Conservation (phyloP, 1,139 yeast species). For the Zygosaccharomyces pseudobailii region DNA sequence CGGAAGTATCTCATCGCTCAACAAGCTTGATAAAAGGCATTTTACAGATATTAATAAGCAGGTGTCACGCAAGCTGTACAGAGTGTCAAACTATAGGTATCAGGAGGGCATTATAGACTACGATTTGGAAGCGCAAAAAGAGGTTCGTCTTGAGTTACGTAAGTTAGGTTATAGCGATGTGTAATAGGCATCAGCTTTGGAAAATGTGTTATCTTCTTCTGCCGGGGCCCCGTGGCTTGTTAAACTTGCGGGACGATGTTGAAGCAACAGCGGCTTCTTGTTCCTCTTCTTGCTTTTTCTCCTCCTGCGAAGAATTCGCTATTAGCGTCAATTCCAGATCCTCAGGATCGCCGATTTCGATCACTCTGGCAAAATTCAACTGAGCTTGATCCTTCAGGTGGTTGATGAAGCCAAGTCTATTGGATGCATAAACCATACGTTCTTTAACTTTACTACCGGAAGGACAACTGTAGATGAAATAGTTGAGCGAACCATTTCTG, state of each 20-base stretch:
- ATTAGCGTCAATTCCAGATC: slow-evolving; percentile 50
- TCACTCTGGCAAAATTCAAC: slow-evolving; percentile 39
- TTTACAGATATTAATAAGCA: slow-evolving; percentile 43
- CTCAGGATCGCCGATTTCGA: slow-evolving; percentile 66
- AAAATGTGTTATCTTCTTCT: slow-evolving; percentile 20
- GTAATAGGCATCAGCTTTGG: neutral
- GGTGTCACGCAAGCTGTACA: slow-evolving; percentile 42
- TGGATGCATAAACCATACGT: slow-evolving; percentile 88
- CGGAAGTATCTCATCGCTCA: neutral
- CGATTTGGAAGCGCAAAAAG: slow-evolving; percentile 15
- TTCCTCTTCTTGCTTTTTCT: slow-evolving; percentile 16
- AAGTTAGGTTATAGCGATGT: slow-evolving; percentile 10
- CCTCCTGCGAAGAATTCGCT: slow-evolving; percentile 17
- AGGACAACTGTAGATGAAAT: slow-evolving; percentile 82
- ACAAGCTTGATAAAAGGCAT: slow-evolving; percentile 38
- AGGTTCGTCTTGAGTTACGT: slow-evolving; percentile 7
- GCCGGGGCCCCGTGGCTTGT: slow-evolving; percentile 52
- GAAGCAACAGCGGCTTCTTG: slow-evolving; percentile 17
- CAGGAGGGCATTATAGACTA: slow-evolving; percentile 19
- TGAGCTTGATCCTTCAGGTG: slow-evolving; percentile 41
- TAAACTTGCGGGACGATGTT: slow-evolving; percentile 36
- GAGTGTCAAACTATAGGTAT: slow-evolving; percentile 26
- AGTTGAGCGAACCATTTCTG: slow-evolving; percentile 22
- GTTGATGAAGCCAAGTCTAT: slow-evolving; percentile 61
- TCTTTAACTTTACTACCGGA: slow-evolving; percentile 85